Evolutionary conservation across 106 monocot species (phyloP).

Genomic region (Triglochin maritima): DNA sequence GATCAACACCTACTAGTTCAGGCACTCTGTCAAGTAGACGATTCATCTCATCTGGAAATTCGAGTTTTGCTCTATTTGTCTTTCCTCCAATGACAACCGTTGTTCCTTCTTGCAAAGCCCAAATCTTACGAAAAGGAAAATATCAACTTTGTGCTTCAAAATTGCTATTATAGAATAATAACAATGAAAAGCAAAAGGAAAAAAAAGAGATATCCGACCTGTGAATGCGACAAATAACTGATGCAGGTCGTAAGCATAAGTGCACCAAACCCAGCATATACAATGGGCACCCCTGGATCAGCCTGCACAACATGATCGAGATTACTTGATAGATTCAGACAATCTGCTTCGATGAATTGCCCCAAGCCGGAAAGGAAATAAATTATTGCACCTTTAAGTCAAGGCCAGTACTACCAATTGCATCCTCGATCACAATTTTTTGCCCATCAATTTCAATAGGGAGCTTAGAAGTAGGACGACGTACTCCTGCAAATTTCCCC

Average conservation of each 20-base stretch:
- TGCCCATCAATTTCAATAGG: slow-evolving; percentile 86
- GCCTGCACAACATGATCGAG: slow-evolving; percentile 23
- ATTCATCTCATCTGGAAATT: slow-evolving; percentile 90
- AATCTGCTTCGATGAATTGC: no score
- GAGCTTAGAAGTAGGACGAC: slow-evolving; percentile 72
- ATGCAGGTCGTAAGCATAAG: slow-evolving; percentile 94
- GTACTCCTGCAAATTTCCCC: slow-evolving; percentile 90
- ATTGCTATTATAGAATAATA: background rate
- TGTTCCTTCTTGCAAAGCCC: slow-evolving; percentile 97
- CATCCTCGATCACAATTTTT: slow-evolving; percentile 84
- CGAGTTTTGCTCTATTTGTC: slow-evolving; percentile 80
- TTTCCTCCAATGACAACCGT: slow-evolving; percentile 82
- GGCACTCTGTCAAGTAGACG: slow-evolving; percentile 62
- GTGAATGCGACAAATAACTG: slow-evolving; percentile 88
- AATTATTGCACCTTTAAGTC: slow-evolving; percentile 59
- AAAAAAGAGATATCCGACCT: slow-evolving; percentile 27
- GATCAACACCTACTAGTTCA: slow-evolving; percentile 38
- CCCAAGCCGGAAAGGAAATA: no score
- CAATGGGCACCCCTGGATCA: slow-evolving; percentile 85
- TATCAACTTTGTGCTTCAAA: background rate
- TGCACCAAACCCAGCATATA: slow-evolving; percentile 96
- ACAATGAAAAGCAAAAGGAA: background rate
- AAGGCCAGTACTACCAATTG: slow-evolving; percentile 93
- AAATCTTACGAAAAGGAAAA: slow-evolving; percentile 41
- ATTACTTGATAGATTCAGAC: background rate